Conservation (phyloP, 331 rosid genomes). For the Phaseolus coccineus region DNA sequence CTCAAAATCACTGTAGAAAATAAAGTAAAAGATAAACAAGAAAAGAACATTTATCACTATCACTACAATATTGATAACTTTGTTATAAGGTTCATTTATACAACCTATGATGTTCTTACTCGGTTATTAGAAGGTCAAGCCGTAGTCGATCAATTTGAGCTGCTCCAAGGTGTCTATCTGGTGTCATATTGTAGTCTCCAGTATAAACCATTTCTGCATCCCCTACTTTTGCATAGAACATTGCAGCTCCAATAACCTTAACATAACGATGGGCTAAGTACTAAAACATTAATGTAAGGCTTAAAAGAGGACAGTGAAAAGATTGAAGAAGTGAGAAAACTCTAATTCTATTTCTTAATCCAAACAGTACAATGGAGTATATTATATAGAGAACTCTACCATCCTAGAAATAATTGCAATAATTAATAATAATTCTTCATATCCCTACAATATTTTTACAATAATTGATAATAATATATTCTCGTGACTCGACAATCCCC, state of each 20-base stretch:
- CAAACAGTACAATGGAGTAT: no score
- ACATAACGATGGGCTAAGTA: slow-evolving; percentile 17
- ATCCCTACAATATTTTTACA: no score
- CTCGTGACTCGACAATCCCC: no score
- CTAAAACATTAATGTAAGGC: slow-evolving; percentile 34
- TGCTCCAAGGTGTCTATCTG: slow-evolving; percentile 97
- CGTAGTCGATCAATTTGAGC: slow-evolving; percentile 90
- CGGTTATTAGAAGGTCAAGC: slow-evolving; percentile 93
- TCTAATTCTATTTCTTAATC: no score
- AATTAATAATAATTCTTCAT: no score
- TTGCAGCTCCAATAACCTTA: slow-evolving; percentile 96
- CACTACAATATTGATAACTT: slow-evolving; percentile 32
- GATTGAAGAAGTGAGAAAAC: no score
- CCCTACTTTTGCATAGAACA: slow-evolving; percentile 96
- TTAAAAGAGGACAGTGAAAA: no score
- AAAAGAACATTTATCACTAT: neutral
- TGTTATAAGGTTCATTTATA: neutral
- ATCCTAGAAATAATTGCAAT: no score
- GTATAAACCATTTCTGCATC: slow-evolving; percentile 88
- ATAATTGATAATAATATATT: no score
- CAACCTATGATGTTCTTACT: slow-evolving; percentile 57
- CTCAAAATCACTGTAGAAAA: slow-evolving; percentile 12
- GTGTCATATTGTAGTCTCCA: slow-evolving; percentile 98
- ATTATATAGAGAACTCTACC: no score
- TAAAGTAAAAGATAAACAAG: slow-evolving; percentile 25